These are phyloP conservation scores for Epithemia pelagica DNA, from an alignment of 108 stramenopile species.

Conservation along the genomic window DNA sequence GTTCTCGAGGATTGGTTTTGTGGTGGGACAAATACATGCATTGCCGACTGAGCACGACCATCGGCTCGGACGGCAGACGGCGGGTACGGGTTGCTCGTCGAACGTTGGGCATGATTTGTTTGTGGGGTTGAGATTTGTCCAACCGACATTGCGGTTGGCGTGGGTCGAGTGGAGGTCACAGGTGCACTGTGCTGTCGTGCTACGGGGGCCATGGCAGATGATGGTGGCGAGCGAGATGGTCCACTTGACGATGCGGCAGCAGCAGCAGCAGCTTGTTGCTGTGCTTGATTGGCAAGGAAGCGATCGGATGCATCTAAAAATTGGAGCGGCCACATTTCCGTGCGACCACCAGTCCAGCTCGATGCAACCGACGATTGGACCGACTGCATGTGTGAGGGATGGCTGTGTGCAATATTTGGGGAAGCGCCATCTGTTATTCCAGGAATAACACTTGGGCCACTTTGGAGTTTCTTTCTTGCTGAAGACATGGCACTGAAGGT, in stretches of 20 bases:
- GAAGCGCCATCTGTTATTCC: slow-evolving; percentile 21
- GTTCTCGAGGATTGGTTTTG: background rate
- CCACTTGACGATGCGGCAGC: background rate
- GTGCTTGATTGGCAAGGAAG: background rate
- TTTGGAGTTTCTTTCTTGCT: slow-evolving; percentile 26
- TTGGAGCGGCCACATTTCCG: slow-evolving; percentile 80
- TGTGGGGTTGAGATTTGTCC: too few species aligned
- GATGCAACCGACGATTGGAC: slow-evolving; percentile 51
- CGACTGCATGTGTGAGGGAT: slow-evolving; percentile 66
- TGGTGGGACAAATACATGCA: background rate
- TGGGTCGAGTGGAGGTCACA: background rate
- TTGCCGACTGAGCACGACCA: background rate
- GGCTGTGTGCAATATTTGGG: slow-evolving; percentile 43
- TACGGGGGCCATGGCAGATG: background rate
- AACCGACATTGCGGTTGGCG: background rate
- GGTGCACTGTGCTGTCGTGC: background rate
- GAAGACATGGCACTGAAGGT: slow-evolving; percentile 19
- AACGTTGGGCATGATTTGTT: too few species aligned
- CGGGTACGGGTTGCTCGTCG: background rate
- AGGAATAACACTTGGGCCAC: slow-evolving; percentile 39
- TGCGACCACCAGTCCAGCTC: slow-evolving; percentile 29
- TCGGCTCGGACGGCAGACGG: background rate
- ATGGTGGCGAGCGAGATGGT: background rate
- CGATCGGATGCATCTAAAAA: slow-evolving; percentile 59
- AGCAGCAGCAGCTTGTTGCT: background rate